Base-by-base conservation (phyloP, 148 eudicot genomes). In the Nyssa sinensis region DNA sequence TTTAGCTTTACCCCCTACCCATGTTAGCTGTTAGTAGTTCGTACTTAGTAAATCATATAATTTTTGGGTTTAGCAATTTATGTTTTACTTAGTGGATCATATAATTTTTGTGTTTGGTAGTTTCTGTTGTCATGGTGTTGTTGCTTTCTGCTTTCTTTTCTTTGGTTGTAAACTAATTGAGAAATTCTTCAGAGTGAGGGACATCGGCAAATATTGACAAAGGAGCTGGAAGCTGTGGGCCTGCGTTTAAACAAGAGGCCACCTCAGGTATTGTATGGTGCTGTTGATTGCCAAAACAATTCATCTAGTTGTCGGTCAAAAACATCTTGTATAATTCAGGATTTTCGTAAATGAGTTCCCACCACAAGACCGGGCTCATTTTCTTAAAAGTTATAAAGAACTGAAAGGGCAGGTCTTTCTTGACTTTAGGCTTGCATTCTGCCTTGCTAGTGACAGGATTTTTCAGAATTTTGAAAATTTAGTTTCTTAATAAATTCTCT, bases 191-290 rank as follows among this genome's bases (percentile, higher is more conserved):
- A 96, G 99, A 96, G 99, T 80, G 99, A 96, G 86, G 99, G 99
- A 31, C 99, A 96, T 84, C 84, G 99, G 55, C 99, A 96, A 77
- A 96, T 96, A 84, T 88, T 96, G 81, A 96, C 99, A 0, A 91
- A 84, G 79, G 99, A 96, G 77, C 87, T 96, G 84, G 99, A 96
- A 89, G 94, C 99, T 78, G 99, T 96, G 70, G 99, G 99, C 75
- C 81, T 96, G 86, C 94, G 99, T 67, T 75, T 96, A 76, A 96
- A 96, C 88, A 96, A 96, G 83, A 88, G 73, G 74, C 99, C 99
- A 31, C 99, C 99, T 82, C 97, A 93, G 64, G 99, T 93, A 88
- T 82, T 66, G 49, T 69, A 49, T 75, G 55, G 23, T 49, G 35
- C 28, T 29, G 13, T 27, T 29, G 39, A 24, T 57, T 66, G 27